Evolutionary conservation across 345 rosid genomes (phyloP), one percentile per base, ranked within the genome.

Genomic region (Populus nigra): DNA sequence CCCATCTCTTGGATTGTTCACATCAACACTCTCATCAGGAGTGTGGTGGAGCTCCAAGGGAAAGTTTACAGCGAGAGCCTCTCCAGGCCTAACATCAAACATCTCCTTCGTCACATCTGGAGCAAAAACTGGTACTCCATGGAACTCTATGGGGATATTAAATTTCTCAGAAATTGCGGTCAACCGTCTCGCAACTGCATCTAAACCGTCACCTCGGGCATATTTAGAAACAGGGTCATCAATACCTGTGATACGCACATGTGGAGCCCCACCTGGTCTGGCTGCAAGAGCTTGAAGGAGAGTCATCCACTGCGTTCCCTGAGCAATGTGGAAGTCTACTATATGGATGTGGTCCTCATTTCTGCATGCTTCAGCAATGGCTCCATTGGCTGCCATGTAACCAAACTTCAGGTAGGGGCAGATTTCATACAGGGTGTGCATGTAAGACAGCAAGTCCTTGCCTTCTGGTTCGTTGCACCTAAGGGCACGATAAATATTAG

Each of bases 351-450:
- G 82, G 57, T 86, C 85, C 70, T 88, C 91, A 16, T 83, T 80
- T 82, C 83, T 87, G 88, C 93, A 91, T 27, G 93, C 92, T 69
- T 90, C 93, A n/a, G 93, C 93, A 71, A 90, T 91, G 50, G 96
- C 92, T 15, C 91, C 93, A 7, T 91, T 91, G 65, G 92, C 96
- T 50, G 92, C 96, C 93, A 91, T 87, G 90, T 87, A 89, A 36
- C 96, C 91, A 66, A 91, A 90, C 86, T 91, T 90, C 81, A 91
- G 71, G 79, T 90, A 90, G 7, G 96, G 93, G 82, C 96, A 90
- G 74, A 91, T 89, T 82, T 91, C 92, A 75, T 86, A 91, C 47
- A 90, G 76, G 77, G 88, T 68, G 45, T 83, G 91, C 91, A 89
- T 88, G 81, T 84, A 89, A 10, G 95, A 85, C 45, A 89, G 89